Percentiles rank a stretch among this genome's conserved stretches.
Conservation (phyloP, 2,329 filamentous ascomycete genomes). For the Clonostachys solani region DNA sequence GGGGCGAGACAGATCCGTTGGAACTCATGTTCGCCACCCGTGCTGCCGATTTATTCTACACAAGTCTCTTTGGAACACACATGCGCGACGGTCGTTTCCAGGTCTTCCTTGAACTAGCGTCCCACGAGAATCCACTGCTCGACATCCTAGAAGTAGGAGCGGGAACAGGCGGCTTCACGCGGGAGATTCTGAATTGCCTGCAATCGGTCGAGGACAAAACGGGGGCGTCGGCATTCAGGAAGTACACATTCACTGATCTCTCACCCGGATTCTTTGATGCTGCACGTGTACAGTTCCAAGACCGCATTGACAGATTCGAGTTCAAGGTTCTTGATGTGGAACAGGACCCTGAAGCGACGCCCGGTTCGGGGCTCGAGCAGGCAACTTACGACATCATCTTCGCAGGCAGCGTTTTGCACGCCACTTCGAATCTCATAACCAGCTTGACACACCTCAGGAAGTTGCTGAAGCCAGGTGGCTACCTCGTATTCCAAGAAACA, state of each 20-base stretch:
- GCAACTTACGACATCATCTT: conserved; percentile 19
- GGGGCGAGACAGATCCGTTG: conserved; percentile 12
- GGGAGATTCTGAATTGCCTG: conserved; percentile 12
- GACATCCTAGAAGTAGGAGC: conserved; percentile 17
- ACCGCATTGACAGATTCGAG: conserved; percentile 7
- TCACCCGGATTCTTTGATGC: conserved; percentile 18
- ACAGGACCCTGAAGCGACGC: conserved; percentile 14
- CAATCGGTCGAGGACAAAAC: conserved; percentile 10
- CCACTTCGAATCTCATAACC: conserved; percentile 11
- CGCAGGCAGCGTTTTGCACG: conserved; percentile 20
- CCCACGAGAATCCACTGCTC: conserved; percentile 1
- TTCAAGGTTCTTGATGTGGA: conserved; percentile 24
- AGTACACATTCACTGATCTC: conserved; percentile 22
- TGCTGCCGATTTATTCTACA: conserved; percentile 24
- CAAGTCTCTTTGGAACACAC: conserved; percentile 18
- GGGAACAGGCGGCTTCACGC: conserved; percentile 25
- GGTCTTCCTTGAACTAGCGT: neutral
- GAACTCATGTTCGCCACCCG: conserved; percentile 27
- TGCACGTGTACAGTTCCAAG: conserved; percentile 9
- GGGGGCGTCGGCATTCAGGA: conserved; percentile 10
- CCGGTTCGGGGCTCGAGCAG: conserved; percentile 13
- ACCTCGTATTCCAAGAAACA: conserved; percentile 10
- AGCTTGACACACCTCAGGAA: conserved; percentile 13
- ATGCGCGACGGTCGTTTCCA: conserved; percentile 7
- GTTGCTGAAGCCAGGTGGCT: conserved; percentile 16